phyloP scores from a whole-genome alignment of 1,284 basidiomycete genomes.

The Tetrapyrgos nigripes region DNA sequence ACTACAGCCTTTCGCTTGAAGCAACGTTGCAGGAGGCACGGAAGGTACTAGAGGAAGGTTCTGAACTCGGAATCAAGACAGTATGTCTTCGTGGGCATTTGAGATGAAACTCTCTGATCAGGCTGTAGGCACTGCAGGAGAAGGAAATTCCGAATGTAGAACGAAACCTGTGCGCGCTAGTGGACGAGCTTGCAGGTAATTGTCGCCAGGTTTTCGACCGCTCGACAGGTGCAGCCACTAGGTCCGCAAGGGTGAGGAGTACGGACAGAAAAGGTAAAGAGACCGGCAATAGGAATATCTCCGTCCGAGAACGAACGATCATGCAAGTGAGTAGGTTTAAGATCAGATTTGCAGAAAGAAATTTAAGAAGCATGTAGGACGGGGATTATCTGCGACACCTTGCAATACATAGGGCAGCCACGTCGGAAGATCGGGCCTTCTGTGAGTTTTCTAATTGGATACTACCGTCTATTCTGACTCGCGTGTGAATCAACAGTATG shows the following conservation, averaged over 20 bases:
- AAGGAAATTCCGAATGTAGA: constrained; percentile 39
- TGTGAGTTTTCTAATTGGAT: constrained; percentile 35
- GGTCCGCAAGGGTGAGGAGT: constrained; percentile 49
- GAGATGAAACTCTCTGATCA: neutral
- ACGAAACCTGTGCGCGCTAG: constrained; percentile 72
- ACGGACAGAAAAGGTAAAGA: constrained; percentile 23
- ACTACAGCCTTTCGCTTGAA: constrained; percentile 44
- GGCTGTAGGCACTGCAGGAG: neutral
- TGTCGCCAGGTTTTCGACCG: constrained; percentile 68
- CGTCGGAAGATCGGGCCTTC: constrained; percentile 40
- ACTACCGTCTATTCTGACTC: constrained; percentile 16
- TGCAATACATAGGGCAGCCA: constrained; percentile 41
- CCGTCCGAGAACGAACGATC: constrained; percentile 56
- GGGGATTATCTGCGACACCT: constrained; percentile 53
- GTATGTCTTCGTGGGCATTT: neutral
- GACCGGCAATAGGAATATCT: constrained; percentile 27
- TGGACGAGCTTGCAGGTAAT: constrained; percentile 63
- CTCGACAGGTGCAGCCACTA: constrained; percentile 67
- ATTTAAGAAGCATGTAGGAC: constrained; percentile 32
- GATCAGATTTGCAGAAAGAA: neutral
- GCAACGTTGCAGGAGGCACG: constrained; percentile 54
- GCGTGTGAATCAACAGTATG: constrained; percentile 49
- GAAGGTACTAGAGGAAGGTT: constrained; percentile 47
- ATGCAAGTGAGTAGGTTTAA: no score
- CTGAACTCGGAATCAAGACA: neutral